Evolutionary conservation across 129 eudicot genomes (phyloP), one percentile per base, ranked within the genome.

Genomic region (Gnaphalium uliginosum): DNA sequence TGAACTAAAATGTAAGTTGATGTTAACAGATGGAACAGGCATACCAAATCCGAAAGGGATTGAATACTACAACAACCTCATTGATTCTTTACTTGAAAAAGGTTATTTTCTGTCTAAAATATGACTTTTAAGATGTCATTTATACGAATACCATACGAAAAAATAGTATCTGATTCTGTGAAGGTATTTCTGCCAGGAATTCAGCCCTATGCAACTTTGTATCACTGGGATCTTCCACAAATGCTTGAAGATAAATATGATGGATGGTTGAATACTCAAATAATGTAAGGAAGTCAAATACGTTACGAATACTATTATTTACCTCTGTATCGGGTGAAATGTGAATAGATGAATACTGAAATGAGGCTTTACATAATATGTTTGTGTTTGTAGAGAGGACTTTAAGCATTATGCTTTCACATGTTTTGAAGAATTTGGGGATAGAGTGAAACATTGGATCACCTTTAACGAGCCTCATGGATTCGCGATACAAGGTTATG

Each of bases 221-320:
- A 84, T 61, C 99, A 95, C 81, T 95, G 99, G 99, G 99, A 95
- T 86, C 97, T 91, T 63, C 99, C 99, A 29, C 97, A 91, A 77
- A 72, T 57, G 73, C 96, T 95, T n/a, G 90, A 95, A 73, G 99
- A 95, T 76, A 81, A 62, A 71, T 95, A 95, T 46, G 96, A 87
- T 43, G 97, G 99, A 58, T 86, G 93, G 84, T 78, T 95, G 60
- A 85, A 86, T 87, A 81, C 66, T 54, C 87, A 80, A 80, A 81
- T 95, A 41, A 69, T 91, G 97, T 91, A 84, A 64, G 89, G 59
- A 41, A 56, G 9, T 13, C n/a, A 41, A 4, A 24, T 24, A 33
- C 2, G 17, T 33, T 48, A 51, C 26, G 6, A 1, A 14, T 69
- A 24, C n/a, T n/a, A n/a, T 25, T 67, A 4, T 67, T n/a, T 39